Evolutionary conservation across 2,329 filamentous ascomycete genomes (phyloP).

Genomic region (Nemania sp.): DNA sequence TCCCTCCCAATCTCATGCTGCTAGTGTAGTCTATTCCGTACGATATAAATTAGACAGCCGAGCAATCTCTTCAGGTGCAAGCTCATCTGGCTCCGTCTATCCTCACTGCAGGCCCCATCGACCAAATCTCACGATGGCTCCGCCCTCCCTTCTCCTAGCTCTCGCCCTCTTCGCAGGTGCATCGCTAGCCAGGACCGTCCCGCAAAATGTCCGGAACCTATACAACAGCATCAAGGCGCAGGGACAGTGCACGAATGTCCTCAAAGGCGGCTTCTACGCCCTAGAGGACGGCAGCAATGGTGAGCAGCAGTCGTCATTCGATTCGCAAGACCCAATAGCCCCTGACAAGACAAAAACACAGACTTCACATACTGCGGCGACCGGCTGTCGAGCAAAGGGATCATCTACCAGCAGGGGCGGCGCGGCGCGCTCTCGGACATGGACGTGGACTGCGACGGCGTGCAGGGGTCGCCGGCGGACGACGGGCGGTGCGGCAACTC

Average conservation of each 20-base stretch:
- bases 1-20: too few species aligned
- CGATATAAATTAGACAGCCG: too few species aligned
- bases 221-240: slow-evolving; percentile 46
- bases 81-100: too few species aligned
- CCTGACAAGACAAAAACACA: background rate
- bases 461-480: slow-evolving; percentile 44
- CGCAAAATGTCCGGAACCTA: slow-evolving; percentile 47
- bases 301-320: slow-evolving; percentile 29
- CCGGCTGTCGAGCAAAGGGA: slow-evolving; percentile 39
- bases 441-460: slow-evolving; percentile 64
- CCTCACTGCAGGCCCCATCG: background rate
- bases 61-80: background rate
- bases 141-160: slow-evolving; percentile 24
- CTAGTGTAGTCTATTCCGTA: too few species aligned
- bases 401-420: slow-evolving; percentile 51
- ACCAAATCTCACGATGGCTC: slow-evolving; percentile 25
- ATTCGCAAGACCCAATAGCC: too few species aligned
- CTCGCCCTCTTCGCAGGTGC: slow-evolving; percentile 27
- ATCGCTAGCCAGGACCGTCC: slow-evolving; percentile 39
- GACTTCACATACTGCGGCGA: slow-evolving; percentile 50
- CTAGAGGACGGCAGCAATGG: slow-evolving; percentile 44
- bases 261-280: slow-evolving; percentile 49
- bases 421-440: slow-evolving; percentile 54
- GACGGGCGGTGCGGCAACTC: slow-evolving; percentile 51
- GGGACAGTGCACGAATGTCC: slow-evolving; percentile 45